A percentile compares a stretch with the other conserved stretches of the same genome.
These are phyloP conservation scores for Aspergillus panamensis DNA, from an alignment of 495 filamentous ascomycete species.

Conservation along the genomic window DNA sequence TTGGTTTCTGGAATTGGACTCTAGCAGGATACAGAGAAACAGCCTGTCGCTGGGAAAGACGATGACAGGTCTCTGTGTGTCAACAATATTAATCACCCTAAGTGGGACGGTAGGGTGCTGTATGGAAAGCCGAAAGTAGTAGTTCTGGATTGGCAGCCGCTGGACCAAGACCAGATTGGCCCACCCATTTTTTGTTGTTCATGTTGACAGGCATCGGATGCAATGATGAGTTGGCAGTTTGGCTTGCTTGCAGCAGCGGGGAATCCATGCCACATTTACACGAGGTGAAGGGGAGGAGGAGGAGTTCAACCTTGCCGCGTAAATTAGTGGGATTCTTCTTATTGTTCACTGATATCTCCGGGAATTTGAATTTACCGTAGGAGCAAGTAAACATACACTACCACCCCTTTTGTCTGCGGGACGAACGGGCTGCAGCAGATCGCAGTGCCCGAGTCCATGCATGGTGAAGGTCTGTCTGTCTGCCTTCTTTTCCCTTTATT, in stretches of 20 bases:
- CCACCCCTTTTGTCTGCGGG: conserved; percentile 4
- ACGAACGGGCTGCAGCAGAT: conserved; percentile 17
- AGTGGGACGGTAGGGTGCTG: conserved; percentile 14
- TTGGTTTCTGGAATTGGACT: conserved; percentile 3
- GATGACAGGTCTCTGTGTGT: conserved; percentile 2
- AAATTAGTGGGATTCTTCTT: conserved; percentile 18
- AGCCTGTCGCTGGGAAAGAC: background rate
- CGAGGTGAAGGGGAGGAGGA: conserved; percentile 15
- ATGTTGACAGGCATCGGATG: conserved; percentile 56
- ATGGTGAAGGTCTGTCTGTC: conserved; percentile 15
- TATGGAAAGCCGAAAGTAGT: conserved; percentile 8
- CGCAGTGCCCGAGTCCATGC: conserved; percentile 16
- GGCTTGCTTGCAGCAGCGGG: conserved; percentile 30
- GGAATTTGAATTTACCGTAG: conserved; percentile 10
- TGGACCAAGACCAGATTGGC: conserved; percentile 24
- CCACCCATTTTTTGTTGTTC: conserved; percentile 24
- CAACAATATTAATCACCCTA: background rate
- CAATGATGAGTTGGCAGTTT: conserved; percentile 87
- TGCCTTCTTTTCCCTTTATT: background rate
- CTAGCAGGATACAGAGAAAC: background rate
- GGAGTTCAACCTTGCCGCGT: conserved; percentile 20
- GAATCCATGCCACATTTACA: conserved; percentile 27
- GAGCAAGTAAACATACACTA: background rate
- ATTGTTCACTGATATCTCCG: conserved; percentile 11
- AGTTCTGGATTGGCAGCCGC: conserved; percentile 14